A percentile compares a stretch with the other conserved stretches of the same genome.
Conservation (phyloP, 2,329 filamentous ascomycete species). For the Colletotrichum truncatum region DNA sequence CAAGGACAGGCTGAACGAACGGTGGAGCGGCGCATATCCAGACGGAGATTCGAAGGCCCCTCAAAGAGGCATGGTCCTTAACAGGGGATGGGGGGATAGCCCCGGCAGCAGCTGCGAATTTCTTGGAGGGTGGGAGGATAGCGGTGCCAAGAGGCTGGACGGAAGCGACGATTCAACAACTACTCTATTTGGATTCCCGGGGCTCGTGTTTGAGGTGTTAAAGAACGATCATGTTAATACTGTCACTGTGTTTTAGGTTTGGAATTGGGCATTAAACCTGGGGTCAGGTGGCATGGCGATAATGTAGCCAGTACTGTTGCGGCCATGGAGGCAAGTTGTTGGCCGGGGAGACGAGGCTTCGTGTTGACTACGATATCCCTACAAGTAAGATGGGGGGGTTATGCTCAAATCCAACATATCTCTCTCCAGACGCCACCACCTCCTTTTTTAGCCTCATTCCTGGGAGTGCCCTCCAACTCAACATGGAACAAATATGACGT, state of each 20-base stretch:
- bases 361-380: constrained; percentile 24
- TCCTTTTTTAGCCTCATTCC: constrained; percentile 5
- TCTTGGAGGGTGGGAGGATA: constrained; percentile 87
- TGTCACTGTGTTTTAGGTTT: constrained; percentile 81
- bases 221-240: constrained; percentile 92
- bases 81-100: constrained; percentile 90
- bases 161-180: constrained; percentile 71
- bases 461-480: constrained; percentile 13
- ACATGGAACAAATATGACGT: constrained; percentile 30
- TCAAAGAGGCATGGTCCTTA: constrained; percentile 84
- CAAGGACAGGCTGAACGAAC: constrained; percentile 71
- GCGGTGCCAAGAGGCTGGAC: constrained; percentile 63
- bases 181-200: constrained; percentile 92
- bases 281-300: constrained; percentile 11
- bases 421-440: constrained; percentile 13
- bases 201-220: constrained; percentile 93
- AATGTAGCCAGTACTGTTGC: neutral
- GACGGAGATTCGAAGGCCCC: constrained; percentile 59
- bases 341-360: constrained; percentile 18
- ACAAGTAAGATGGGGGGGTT: constrained; percentile 13
- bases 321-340: neutral
- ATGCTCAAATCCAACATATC: constrained; percentile 26
- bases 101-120: constrained; percentile 90
- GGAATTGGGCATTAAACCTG: constrained; percentile 16
- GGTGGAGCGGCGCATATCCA: constrained; percentile 75